Base-by-base conservation (phyloP, 192 early-diverging fungal genomes). In the Coemansia nantahalensis region DNA sequence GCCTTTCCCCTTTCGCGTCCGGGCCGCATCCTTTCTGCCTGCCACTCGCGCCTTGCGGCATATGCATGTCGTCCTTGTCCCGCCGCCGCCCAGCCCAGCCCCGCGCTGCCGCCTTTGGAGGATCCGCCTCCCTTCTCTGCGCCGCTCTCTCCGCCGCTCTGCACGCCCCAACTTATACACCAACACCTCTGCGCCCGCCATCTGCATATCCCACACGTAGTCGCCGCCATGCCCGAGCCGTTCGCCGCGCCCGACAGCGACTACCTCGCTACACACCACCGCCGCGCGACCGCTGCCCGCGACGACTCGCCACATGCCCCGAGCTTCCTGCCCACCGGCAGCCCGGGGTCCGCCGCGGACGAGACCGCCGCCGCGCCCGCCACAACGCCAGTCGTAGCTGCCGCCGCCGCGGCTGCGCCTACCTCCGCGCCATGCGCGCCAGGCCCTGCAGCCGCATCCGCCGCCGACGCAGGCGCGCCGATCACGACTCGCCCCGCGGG, bases 211-310 rank as follows among this genome's bases (percentile, higher is more conserved):
- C 8, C 21, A 38, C 34, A 41, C 22, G n/a, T 23, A 40, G 28
- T 11, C 32, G 37, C 16, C 26, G 42, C 15, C 17, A 76, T 76
- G 72, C 56, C 72, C 22, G 66, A 76, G 55, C 52, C 72, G 1
- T 76, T 61, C 61, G 62, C 72, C 24, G 68, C 56, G 26, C 66
- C 63, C 49, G 72, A 65, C 60, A 76, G 54, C 60, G 72, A 76
- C 40, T 76, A 64, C 38, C 42, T 76, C 22, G 41, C 72, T 14
- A 52, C 65, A n/a, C 65, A 68, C 50, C 72, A 37, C 54, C 39
- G 56, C 16, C 65, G 54, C 16, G 14, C 72, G 16, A 17, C 65
- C 10, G 18, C 55, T 2, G 37, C 64, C 2, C 51, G 48, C 38
- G 19, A 48, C 30, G 42, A 41, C 35, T 48, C 62, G 18, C n/a